These are phyloP conservation scores for Syzygium malaccense DNA, from an alignment of 441 rosid species.

Conservation along the genomic window DNA sequence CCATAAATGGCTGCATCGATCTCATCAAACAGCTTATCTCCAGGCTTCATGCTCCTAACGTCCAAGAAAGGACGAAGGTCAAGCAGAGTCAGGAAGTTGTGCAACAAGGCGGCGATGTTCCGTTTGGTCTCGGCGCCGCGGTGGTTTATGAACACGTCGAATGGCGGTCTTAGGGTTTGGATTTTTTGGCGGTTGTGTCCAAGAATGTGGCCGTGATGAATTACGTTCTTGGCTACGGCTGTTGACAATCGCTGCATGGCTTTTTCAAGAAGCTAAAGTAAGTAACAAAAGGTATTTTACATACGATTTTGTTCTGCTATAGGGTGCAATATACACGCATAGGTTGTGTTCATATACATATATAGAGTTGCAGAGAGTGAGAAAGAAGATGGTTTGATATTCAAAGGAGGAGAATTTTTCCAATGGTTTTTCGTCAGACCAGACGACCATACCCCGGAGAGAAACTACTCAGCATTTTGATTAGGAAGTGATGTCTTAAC, in stretches of 20 bases:
- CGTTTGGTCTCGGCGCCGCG: constrained; percentile 68
- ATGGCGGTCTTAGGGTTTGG: constrained; percentile 2
- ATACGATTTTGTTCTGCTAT: not conserved
- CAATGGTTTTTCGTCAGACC: not conserved
- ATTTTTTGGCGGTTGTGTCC: not conserved
- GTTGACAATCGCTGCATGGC: constrained; percentile 4
- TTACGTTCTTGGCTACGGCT: not conserved
- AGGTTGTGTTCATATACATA: not conserved
- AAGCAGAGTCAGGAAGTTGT: constrained; percentile 31
- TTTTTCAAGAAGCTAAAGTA: not conserved
- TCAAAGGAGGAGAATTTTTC: not conserved
- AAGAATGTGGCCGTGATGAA: not conserved
- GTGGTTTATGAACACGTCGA: constrained; percentile 72
- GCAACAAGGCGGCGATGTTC: constrained; percentile 55
- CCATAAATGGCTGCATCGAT: constrained; percentile 37
- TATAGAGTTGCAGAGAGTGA: not conserved
- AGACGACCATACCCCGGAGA: not conserved
- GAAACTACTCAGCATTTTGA: not conserved
- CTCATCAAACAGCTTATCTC: constrained; percentile 48
- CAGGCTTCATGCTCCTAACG: constrained; percentile 67
- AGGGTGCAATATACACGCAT: not conserved
- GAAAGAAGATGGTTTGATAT: not conserved
- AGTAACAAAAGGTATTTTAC: not conserved
- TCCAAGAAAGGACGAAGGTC: constrained; percentile 52
- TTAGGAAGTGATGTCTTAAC: not conserved